These are phyloP conservation scores for Yamadazyma sp. DNA, from an alignment of 805 yeast species.

Conservation along the genomic window DNA sequence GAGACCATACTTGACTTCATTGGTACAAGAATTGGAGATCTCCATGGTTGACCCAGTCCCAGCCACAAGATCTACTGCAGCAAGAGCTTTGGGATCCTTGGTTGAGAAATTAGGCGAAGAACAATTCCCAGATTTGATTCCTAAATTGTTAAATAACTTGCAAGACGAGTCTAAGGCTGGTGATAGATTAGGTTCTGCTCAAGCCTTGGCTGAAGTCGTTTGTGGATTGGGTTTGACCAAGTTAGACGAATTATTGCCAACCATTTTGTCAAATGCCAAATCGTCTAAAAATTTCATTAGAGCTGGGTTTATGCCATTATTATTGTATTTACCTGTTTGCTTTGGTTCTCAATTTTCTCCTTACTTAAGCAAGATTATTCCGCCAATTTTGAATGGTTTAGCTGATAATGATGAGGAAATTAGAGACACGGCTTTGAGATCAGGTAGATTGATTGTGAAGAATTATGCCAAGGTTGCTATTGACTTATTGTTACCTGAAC, in stretches of 20 bases:
- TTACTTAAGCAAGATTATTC: slow-evolving; percentile 78
- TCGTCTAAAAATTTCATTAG: slow-evolving; percentile 70
- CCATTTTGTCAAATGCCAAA: slow-evolving; percentile 68
- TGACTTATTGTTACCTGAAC: slow-evolving; percentile 88
- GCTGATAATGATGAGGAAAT: slow-evolving; percentile 88
- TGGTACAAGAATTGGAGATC: slow-evolving; percentile 79
- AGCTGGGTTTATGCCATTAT: slow-evolving; percentile 88
- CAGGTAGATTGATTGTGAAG: slow-evolving; percentile 88
- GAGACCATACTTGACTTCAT: slow-evolving; percentile 73
- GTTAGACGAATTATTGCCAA: slow-evolving; percentile 85
- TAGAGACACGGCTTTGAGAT: slow-evolving; percentile 84
- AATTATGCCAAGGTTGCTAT: slow-evolving; percentile 92
- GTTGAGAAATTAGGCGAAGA: slow-evolving; percentile 97
- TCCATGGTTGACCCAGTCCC: slow-evolving; percentile 99
- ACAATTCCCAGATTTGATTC: slow-evolving; percentile 87
- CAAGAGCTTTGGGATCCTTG: slow-evolving; percentile 93
- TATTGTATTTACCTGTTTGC: slow-evolving; percentile 89
- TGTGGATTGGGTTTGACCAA: slow-evolving; percentile 87
- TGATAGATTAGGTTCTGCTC: slow-evolving; percentile 95
- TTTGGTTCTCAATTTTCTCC: slow-evolving; percentile 92
- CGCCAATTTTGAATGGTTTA: slow-evolving; percentile 87
- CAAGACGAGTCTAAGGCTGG: slow-evolving; percentile 79
- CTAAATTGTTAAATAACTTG: slow-evolving; percentile 71
- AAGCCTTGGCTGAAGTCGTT: slow-evolving; percentile 90
- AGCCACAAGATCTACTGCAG: slow-evolving; percentile 93